A percentile compares a stretch with the other conserved stretches of the same genome.
Evolutionary conservation across 2,329 filamentous ascomycete species (phyloP).

Genomic region (Monosporascus sp.): DNA sequence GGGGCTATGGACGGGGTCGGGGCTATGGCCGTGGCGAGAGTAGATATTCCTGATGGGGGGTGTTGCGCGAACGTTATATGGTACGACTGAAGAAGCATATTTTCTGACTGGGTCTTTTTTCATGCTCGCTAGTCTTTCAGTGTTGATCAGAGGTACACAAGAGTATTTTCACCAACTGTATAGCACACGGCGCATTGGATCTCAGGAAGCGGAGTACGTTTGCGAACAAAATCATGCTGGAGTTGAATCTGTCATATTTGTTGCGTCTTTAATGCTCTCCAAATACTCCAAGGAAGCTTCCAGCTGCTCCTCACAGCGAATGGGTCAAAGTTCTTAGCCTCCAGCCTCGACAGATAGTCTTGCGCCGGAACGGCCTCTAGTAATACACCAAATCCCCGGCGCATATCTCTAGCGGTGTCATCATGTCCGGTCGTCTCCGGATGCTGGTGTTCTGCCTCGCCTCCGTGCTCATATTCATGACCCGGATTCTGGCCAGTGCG

Average conservation of each 20-base stretch:
- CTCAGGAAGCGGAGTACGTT: too few relatives aligned
- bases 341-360: slow-evolving; percentile 71
- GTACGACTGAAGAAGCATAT: slow-evolving; percentile 6
- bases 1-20: not conserved
- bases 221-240: too few relatives aligned
- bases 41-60: slow-evolving; percentile 12
- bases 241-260: slow-evolving; percentile 32
- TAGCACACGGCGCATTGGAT: not conserved
- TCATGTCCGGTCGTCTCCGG: slow-evolving; percentile 27
- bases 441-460: slow-evolving; percentile 63
- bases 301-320: slow-evolving; percentile 66
- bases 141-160: too few relatives aligned
- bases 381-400: slow-evolving; percentile 70
- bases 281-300: slow-evolving; percentile 77
- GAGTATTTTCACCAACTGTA: too few relatives aligned
- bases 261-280: slow-evolving; percentile 45
- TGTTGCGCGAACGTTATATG: slow-evolving; percentile 19
- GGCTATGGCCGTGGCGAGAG: slow-evolving; percentile 8
- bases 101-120: too few relatives aligned
- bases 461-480: slow-evolving; percentile 84
- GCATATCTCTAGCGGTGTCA: slow-evolving; percentile 34
- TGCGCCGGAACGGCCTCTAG: slow-evolving; percentile 74
- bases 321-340: slow-evolving; percentile 78
- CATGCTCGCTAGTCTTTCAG: too few relatives aligned
- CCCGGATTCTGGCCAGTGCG: slow-evolving; percentile 67